A percentile compares a stretch with the other conserved stretches of the same genome.
Evolutionary conservation across 345 rosid species (phyloP).

Genomic region (Cardamine chenopodiifolia): DNA sequence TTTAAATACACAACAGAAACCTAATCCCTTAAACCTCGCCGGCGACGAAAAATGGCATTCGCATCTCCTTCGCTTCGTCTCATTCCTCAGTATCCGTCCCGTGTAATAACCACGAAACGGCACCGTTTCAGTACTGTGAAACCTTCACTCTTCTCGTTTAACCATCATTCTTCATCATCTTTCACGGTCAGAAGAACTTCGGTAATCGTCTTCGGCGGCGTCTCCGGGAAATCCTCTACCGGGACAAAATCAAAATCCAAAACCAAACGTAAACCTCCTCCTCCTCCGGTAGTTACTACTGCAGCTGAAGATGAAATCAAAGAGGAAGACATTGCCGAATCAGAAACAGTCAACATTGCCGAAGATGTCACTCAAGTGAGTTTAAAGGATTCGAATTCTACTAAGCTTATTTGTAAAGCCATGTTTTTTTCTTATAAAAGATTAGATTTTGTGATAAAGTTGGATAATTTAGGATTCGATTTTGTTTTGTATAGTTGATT

Average conservation of each 20-base stretch:
- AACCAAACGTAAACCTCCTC: constrained; percentile 38
- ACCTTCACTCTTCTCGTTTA: constrained; percentile 21
- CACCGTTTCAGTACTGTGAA: constrained; percentile 29
- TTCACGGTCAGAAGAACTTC: constrained; percentile 18
- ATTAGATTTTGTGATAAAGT: constrained; percentile 5
- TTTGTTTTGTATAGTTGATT: constrained; percentile 58
- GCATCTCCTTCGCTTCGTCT: constrained; percentile 48
- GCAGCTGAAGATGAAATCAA: constrained; percentile 23
- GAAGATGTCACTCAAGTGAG: constrained; percentile 79
- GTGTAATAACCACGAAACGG: constrained; percentile 21
- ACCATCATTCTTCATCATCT: constrained; percentile 13
- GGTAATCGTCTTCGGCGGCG: constrained; percentile 5
- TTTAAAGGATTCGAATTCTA: constrained; percentile 2
- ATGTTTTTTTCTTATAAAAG: not conserved
- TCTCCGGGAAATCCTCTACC: constrained; percentile 42
- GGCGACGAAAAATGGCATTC: constrained; percentile 49
- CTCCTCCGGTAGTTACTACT: constrained; percentile 31
- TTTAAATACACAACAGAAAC: constrained; percentile 20
- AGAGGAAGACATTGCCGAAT: constrained; percentile 24
- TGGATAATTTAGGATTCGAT: not conserved
- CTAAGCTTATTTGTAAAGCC: not conserved
- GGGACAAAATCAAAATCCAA: constrained; percentile 34
- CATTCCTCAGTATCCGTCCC: constrained; percentile 38
- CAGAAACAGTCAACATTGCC: constrained; percentile 64
- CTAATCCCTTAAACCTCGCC: constrained; percentile 47